Base-by-base conservation (phyloP, 73 alveolate genomes). In the Blepharisma japonicum region DNA sequence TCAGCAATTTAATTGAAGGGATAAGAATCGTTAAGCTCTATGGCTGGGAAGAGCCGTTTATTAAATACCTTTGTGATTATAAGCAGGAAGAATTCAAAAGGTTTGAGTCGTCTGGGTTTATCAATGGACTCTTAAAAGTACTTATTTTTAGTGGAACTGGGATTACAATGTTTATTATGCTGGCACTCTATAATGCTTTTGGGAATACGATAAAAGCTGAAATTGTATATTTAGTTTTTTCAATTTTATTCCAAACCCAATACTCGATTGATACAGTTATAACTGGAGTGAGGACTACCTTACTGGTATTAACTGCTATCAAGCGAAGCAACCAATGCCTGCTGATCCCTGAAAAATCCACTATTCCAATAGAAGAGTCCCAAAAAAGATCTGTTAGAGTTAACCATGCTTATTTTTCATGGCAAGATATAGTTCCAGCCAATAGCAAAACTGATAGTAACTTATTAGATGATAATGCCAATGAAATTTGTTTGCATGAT, bases 21-120 rank as follows among this genome's bases (percentile, higher is more conserved):
- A 83, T 83, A 6, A 46, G 79, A 47, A 56, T 83, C 4, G 56
- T 83, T 0, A 83, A 83, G 46, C 61, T 83, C 76, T 83, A 83
- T 49, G 86, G 86, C 21, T 83, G 90, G 90, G 90, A 79, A 49
- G 68, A 54, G 11, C 82, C 86, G 8, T 78, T 77, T 25, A 38
- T 46, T 11, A 71, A 68, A 51, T 39, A 68, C 74, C 56, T 80
- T 51, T 47, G 25, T 3, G 55, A 18, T 0, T 32, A 9, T n/a
- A 80, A 83, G 66, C 6, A 48, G 45, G 38, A 80, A 45, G 87
- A 80, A 38, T 32, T 39, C 14, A 80, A 18, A 9, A 53, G 3
- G n/a, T 14, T 53, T 11, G 3, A 1, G 23, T 14, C n/a, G 67
- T 53, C 67, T 53, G 23, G 27, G 4, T 14, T 53, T 11, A 53